Conservation (phyloP, 2,329 filamentous ascomycete genomes). For the Pseudonectria foliicola region DNA sequence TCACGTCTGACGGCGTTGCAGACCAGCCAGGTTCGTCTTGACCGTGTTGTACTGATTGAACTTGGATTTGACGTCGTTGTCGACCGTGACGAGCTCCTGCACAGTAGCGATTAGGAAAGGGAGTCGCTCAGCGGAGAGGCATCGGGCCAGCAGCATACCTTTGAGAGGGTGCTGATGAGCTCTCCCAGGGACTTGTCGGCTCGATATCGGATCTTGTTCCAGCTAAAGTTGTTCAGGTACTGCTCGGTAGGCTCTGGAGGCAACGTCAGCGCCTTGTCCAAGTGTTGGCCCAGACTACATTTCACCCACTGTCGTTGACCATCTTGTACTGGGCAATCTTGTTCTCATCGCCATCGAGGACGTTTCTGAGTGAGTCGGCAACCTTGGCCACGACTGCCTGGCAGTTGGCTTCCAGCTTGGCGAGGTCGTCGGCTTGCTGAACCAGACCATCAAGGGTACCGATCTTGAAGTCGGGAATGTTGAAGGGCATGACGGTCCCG, state of each 20-base stretch:
- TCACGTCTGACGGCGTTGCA: slow-evolving; percentile 84
- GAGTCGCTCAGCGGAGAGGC: background rate
- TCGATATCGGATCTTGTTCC: slow-evolving; percentile 98
- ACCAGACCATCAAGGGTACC: slow-evolving; percentile 92
- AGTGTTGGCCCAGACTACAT: background rate
- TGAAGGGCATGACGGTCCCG: slow-evolving; percentile 68
- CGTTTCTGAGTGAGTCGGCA: slow-evolving; percentile 71
- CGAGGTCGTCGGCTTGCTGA: slow-evolving; percentile 90
- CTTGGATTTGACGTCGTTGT: slow-evolving; percentile 93
- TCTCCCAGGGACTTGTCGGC: slow-evolving; percentile 85
- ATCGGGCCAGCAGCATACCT: slow-evolving; percentile 44
- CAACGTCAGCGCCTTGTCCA: slow-evolving; percentile 17
- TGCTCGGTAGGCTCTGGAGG: slow-evolving; percentile 82
- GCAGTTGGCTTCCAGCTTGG: slow-evolving; percentile 76
- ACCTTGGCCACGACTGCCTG: slow-evolving; percentile 82
- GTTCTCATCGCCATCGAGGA: slow-evolving; percentile 78
- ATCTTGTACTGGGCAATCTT: slow-evolving; percentile 82
- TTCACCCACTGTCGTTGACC: slow-evolving; percentile 78
- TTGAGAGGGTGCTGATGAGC: slow-evolving; percentile 80
- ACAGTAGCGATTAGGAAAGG: slow-evolving; percentile 4
- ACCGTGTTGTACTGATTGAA: slow-evolving; percentile 90
- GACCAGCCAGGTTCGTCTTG: slow-evolving; percentile 72
- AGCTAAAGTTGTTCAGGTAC: slow-evolving; percentile 81
- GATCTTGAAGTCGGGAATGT: slow-evolving; percentile 93
- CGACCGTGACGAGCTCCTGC: slow-evolving; percentile 81